Evolutionary conservation across 805 yeast genomes (phyloP).

Genomic region (Metschnikowia reukaufii): DNA sequence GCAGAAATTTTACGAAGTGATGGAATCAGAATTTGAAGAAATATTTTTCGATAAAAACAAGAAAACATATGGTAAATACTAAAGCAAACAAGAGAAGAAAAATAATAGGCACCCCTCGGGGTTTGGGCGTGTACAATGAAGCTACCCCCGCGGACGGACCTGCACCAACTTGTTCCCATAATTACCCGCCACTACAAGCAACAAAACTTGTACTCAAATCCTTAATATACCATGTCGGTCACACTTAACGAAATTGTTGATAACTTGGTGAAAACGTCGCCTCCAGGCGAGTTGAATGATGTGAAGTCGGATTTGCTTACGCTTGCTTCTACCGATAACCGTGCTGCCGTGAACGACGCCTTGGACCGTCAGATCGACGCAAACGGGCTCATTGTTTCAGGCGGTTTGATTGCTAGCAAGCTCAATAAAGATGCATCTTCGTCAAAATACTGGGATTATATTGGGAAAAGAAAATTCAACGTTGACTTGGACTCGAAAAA

Average conservation of each 20-base stretch:
- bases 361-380: constrained; percentile 30
- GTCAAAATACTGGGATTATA: constrained; percentile 55
- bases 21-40: no score
- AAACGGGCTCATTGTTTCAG: constrained; percentile 32
- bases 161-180: constrained; percentile 1
- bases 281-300: constrained; percentile 39
- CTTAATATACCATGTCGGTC: constrained; percentile 19
- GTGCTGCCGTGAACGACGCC: constrained; percentile 27
- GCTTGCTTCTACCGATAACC: constrained; percentile 24
- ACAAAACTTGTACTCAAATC: not conserved
- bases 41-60: not conserved
- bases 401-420: constrained; percentile 32
- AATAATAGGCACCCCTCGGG: not conserved
- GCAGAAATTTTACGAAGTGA: no score
- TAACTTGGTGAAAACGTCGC: constrained; percentile 34
- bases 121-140: constrained; percentile 6
- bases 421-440: constrained; percentile 32
- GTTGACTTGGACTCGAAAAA: constrained; percentile 53
- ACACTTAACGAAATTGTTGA: constrained; percentile 29
- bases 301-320: constrained; percentile 27
- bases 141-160: not conserved
- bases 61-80: not conserved
- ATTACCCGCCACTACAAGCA: not conserved
- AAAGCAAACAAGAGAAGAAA: not conserved
- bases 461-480: constrained; percentile 48